Evolutionary conservation across 768 basidiomycete species (phyloP), one percentile per base, ranked within the genome.

Genomic region (Russula brevipes): DNA sequence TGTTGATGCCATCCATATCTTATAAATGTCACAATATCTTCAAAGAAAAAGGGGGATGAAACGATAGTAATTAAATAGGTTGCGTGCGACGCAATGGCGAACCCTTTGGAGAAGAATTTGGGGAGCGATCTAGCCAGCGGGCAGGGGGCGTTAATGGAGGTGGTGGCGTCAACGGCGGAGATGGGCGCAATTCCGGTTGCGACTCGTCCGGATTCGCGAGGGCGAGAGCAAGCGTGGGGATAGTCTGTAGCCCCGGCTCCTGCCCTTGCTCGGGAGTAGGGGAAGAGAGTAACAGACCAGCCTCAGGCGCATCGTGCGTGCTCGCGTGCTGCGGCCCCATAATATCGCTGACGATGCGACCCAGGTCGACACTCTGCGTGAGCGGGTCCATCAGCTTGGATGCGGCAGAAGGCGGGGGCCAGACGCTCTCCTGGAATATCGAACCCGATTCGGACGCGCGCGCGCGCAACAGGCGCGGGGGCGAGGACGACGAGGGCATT

Each of bases 341-440:
- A 16, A 66, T 60, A 16, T 66, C 61, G 8, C 54, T 58, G n/a
- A 68, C 56, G 51, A 68, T 60, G 38, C 61, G 51, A 5, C 38
- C 42, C 1, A 66, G 60, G 44, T 68, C 44, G 19, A 54, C 58
- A 33, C 49, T 53, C 39, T 57, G 55, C 0, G 59, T 57, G 47
- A 68, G 56, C 39, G 67, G 64, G 51, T 66, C 67, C 2, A 60
- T 49, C 8, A 68, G 52, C 12, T 50, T 59, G 24, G 58, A 60
- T 0, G 39, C 55, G 4, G 47, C 44, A 4, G 57, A 30, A 1
- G 67, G 67, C 0, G 67, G 67, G 3, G 67, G 67, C 65, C 65
- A 68, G 1, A 68, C 65, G 35, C 54, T 49, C 51, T 68, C 67
- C 2, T 66, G 60, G 56, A 68, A 68, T 54, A 68, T 66, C 9